A percentile compares a stretch with the other conserved stretches of the same genome.
phyloP scores from a whole-genome alignment of 208 protist species.

The Acanthamoeba castellanii region DNA sequence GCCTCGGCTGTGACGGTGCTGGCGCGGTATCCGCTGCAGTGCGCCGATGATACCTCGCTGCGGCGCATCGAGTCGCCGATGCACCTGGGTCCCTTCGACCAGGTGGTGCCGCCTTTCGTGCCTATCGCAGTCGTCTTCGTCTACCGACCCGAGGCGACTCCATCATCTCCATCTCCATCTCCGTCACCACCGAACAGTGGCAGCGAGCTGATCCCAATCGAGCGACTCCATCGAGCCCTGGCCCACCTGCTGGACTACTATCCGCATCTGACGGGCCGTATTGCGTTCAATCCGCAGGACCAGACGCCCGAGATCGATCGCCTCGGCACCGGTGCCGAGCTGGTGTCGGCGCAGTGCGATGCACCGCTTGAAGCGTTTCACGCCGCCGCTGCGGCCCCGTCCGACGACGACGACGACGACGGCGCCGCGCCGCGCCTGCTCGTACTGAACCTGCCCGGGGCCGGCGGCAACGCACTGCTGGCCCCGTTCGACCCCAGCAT shows the following conservation, averaged over 20 bases:
- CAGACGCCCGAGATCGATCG: slow-evolving; percentile 56
- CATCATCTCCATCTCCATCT: not conserved
- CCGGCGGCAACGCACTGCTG: slow-evolving; percentile 62
- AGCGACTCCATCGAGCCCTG: slow-evolving; percentile 52
- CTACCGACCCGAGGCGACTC: not conserved
- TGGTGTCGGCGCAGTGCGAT: slow-evolving; percentile 19
- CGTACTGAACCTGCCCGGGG: not conserved
- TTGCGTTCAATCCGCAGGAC: slow-evolving; percentile 2
- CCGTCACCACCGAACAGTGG: not conserved
- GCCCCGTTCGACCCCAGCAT: slow-evolving; percentile 53
- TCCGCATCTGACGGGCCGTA: slow-evolving; percentile 67
- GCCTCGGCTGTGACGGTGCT: not conserved
- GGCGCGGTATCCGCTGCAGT: slow-evolving; percentile 48
- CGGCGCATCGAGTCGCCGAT: slow-evolving; percentile 30
- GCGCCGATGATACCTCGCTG: slow-evolving; percentile 49
- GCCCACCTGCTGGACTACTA: slow-evolving; percentile 62
- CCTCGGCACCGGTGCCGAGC: slow-evolving; percentile 61
- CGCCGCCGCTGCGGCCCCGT: not conserved
- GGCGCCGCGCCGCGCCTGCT: not conserved
- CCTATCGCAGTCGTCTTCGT: slow-evolving; percentile 68
- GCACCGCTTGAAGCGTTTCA: not conserved
- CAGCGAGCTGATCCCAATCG: slow-evolving; percentile 37
- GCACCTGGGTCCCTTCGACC: slow-evolving; percentile 30
- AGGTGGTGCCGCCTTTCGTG: slow-evolving; percentile 31
- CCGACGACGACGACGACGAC: too few species aligned